Evolutionary conservation across 768 basidiomycete genomes (phyloP), one percentile per base, ranked within the genome.

Genomic region (Heimioporus sp.): DNA sequence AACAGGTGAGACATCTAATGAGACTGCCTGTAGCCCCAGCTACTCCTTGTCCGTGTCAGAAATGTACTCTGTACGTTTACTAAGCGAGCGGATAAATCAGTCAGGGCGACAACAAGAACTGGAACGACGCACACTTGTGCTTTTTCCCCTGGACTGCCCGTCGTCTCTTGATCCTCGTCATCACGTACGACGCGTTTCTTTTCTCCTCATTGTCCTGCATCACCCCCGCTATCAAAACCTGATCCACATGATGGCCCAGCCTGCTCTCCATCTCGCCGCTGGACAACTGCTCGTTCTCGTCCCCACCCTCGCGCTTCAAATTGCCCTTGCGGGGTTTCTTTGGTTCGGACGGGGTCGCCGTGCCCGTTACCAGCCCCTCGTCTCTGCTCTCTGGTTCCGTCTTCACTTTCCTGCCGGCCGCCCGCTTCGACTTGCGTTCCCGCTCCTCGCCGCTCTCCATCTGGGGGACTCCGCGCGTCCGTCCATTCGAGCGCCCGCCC

Each of bases 31-130:
- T 28, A 28, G 24, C 24, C 24, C 35, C 35, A 13, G 41, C 76
- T 73, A 86, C 44, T 89, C 88, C 28, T 90, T 92, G 65, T 94
- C 92, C 3, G 90, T 91, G 65, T 94, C 91, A 8, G 87, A 87
- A 43, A 96, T 81, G 68, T 84, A 80, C 61, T 86, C 92, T 69
- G 90, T 92, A 63, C 90, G 92, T 77, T 94, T 95, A 64, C 92
- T 94, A 46, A 19, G 41, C 30, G 35, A 12, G 53, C 39, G 55
- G n/a, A 21, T 13, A 9, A 55, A 45, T 54, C 39, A 46, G 30
- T 30, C 21, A 21, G 9, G 35, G 45, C 24, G 6, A 28, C 24
- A 7, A 4, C 24, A 4, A 5, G 6, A 28, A 7, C 24, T 7
- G 24, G 24, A 31, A 15, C 9, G 20, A 77, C 86, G 60, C 56